Evolutionary conservation across 2,329 filamentous ascomycete species (phyloP).

Genomic region (Dactylellina drechsleri): DNA sequence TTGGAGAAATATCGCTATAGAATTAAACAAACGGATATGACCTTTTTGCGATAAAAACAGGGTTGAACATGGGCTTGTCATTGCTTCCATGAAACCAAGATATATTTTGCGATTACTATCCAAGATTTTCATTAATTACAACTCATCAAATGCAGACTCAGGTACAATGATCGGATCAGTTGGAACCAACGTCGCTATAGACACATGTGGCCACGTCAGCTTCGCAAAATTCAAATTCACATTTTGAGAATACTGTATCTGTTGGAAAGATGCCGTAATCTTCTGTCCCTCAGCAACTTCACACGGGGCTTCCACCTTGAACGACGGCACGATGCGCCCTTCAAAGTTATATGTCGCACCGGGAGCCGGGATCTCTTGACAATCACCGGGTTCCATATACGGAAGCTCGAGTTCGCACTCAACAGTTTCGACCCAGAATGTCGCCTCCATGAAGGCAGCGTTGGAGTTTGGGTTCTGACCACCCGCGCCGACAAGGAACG

Average conservation of each 20-base stretch:
- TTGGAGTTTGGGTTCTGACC: slow-evolving; percentile 58
- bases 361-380: slow-evolving; percentile 2
- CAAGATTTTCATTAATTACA: too few species aligned
- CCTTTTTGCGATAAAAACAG: too few species aligned
- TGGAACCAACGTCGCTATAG: slow-evolving; percentile 58
- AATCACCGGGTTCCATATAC: slow-evolving; percentile 49
- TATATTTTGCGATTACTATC: too few species aligned
- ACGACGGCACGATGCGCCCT: slow-evolving; percentile 43
- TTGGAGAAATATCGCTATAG: too few species aligned
- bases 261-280: slow-evolving; percentile 57
- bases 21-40: too few species aligned
- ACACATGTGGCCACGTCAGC: slow-evolving; percentile 59
- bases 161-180: slow-evolving; percentile 41
- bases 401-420: slow-evolving; percentile 56
- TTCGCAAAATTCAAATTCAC: slow-evolving; percentile 59
- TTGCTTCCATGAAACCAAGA: too few species aligned
- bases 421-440: slow-evolving; percentile 60
- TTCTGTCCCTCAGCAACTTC: slow-evolving; percentile 47
- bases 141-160: slow-evolving; percentile 27
- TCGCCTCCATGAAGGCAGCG: slow-evolving; percentile 58
- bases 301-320: slow-evolving; percentile 55
- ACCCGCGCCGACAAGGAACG: slow-evolving; percentile 58
- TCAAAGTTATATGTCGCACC: slow-evolving; percentile 2
- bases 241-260: slow-evolving; percentile 63
- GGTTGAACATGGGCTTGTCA: too few species aligned